Conservation (phyloP, 257 asterid genomes). For the Linaria vulgaris region DNA sequence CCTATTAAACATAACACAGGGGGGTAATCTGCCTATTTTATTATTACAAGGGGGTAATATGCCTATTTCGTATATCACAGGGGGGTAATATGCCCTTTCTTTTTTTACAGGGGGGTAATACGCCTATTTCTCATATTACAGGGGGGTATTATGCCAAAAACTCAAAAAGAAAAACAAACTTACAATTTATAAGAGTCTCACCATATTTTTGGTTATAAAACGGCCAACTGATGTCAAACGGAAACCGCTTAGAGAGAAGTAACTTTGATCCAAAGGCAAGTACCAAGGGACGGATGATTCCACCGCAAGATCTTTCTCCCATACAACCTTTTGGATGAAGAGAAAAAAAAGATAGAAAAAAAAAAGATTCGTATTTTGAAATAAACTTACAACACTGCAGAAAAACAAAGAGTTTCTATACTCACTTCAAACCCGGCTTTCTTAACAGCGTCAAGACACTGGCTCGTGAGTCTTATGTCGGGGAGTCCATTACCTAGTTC, state of each 20-base stretch:
- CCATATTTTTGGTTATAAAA: slow-evolving; percentile 78
- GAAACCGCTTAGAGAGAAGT: slow-evolving; percentile 85
- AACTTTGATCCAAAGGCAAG: slow-evolving; percentile 81
- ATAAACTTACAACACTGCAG: too few relatives aligned
- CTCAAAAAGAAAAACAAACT: too few relatives aligned
- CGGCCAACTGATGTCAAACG: slow-evolving; percentile 86
- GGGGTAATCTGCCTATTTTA: too few relatives aligned
- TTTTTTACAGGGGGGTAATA: too few relatives aligned
- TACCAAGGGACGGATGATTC: slow-evolving; percentile 95
- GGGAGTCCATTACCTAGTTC: slow-evolving; percentile 97
- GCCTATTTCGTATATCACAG: too few relatives aligned
- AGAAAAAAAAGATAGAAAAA: too few relatives aligned
- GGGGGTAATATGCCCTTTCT: too few relatives aligned
- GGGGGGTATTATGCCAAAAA: too few relatives aligned
- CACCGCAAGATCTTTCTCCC: slow-evolving; percentile 90
- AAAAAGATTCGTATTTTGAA: too few relatives aligned
- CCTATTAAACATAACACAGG: too few relatives aligned
- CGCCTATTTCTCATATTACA: too few relatives aligned
- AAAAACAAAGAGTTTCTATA: slow-evolving; percentile 15
- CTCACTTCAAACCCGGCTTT: slow-evolving; percentile 92
- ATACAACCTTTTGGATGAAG: slow-evolving; percentile 64
- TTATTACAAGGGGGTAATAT: too few relatives aligned
- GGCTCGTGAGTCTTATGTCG: slow-evolving; percentile 63
- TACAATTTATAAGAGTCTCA: slow-evolving; percentile 16
- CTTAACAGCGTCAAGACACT: slow-evolving; percentile 77